These are phyloP conservation scores for Fusarium compactum DNA, from an alignment of 2,329 filamentous ascomycete genomes.

Conservation along the genomic window DNA sequence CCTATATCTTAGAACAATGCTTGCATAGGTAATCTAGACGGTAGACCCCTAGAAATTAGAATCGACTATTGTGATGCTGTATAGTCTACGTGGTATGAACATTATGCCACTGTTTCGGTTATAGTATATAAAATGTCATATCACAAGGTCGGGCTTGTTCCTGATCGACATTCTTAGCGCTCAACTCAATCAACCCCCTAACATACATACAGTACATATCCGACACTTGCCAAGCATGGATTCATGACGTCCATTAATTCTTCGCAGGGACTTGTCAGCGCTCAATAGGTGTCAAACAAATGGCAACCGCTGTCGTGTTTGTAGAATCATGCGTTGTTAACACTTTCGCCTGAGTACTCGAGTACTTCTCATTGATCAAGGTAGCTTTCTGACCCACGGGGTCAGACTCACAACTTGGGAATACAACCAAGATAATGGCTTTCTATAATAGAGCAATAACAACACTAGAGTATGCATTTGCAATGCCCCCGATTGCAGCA, in stretches of 20 bases:
- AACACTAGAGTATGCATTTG: constrained; percentile 15
- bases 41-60: not conserved
- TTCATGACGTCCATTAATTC: constrained; percentile 24
- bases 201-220: constrained; percentile 17
- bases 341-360: not conserved
- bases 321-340: not conserved
- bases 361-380: not conserved
- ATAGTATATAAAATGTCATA: not conserved
- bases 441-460: constrained; percentile 13
- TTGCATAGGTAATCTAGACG: not conserved
- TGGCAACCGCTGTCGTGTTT: not conserved
- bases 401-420: not conserved
- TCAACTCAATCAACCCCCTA: constrained; percentile 25
- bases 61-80: not conserved
- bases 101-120: not conserved
- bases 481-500: constrained; percentile 9
- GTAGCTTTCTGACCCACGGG: not conserved
- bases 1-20: not conserved
- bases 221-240: constrained; percentile 17
- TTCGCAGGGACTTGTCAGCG: constrained; percentile 2
- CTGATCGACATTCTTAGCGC: constrained; percentile 41
- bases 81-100: not conserved
- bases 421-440: not conserved
- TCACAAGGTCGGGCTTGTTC: constrained; percentile 24
- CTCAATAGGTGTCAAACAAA: not conserved